Conservation (phyloP, 202 grass and related monocot species). For the Bolboschoenoplectus hybrid region DNA sequence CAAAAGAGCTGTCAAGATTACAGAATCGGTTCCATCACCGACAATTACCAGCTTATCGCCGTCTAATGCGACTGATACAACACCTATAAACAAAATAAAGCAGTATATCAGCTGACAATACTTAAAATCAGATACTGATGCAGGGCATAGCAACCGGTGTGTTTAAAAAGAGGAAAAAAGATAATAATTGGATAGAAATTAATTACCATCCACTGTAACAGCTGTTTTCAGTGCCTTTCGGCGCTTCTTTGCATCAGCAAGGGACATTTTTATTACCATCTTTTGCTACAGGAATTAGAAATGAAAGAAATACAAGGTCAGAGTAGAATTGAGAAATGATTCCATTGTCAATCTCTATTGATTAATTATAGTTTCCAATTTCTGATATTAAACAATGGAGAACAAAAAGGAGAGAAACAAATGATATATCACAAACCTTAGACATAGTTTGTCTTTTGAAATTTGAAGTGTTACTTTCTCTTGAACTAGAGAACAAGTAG, state of each 20-base stretch:
- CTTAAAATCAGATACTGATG: not conserved
- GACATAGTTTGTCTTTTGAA: not conserved
- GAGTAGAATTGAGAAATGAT: not conserved
- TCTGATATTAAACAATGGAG: not conserved
- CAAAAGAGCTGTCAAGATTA: constrained; percentile 31
- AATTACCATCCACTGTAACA: constrained; percentile 53
- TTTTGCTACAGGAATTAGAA: constrained; percentile 62
- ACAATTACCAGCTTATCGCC: constrained; percentile 55
- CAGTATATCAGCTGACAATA: not conserved
- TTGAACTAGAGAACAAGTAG: not conserved
- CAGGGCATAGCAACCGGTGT: not conserved
- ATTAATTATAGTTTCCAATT: not conserved
- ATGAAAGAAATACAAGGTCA: not conserved
- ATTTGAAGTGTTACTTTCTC: not conserved
- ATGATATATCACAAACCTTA: not conserved
- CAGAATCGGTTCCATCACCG: constrained; percentile 52
- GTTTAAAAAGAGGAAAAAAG: too few species aligned
- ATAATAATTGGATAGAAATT: not conserved
- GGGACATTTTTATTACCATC: constrained; percentile 56
- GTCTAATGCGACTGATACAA: constrained; percentile 60
- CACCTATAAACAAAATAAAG: not conserved
- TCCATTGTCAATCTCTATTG: not conserved
- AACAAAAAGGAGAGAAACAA: not conserved
- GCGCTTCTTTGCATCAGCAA: constrained; percentile 53
- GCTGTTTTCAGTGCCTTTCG: constrained; percentile 69